Percentiles rank a stretch among this genome's conserved stretches.
phyloP scores from a whole-genome alignment of 257 asterid species.

The Solanum gandarillasii region DNA sequence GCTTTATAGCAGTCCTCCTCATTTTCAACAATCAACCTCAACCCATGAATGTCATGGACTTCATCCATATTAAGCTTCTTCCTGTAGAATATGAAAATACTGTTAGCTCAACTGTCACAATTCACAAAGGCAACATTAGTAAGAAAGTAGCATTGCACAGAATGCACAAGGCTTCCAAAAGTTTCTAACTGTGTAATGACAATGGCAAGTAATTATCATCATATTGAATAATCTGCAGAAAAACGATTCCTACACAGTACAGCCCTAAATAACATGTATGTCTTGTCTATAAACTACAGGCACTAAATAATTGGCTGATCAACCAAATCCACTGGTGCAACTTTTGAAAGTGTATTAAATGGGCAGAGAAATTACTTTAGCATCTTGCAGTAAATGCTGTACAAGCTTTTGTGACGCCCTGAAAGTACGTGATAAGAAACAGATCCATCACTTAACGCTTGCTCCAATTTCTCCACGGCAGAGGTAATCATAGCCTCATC shows the following conservation, averaged over 20 bases:
- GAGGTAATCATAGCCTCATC: conserved; percentile 61
- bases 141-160: neutral
- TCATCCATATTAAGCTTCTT: conserved; percentile 84
- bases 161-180: neutral
- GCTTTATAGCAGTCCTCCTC: conserved; percentile 92
- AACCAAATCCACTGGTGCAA: neutral
- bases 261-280: neutral
- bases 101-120: neutral
- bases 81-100: conserved; percentile 28
- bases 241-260: neutral
- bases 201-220: neutral
- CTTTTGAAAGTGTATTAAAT: neutral
- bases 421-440: conserved; percentile 49
- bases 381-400: conserved; percentile 86
- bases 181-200: neutral
- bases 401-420: conserved; percentile 90
- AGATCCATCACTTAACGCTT: conserved; percentile 44
- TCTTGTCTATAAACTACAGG: neutral
- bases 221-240: neutral
- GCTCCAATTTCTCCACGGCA: conserved; percentile 65
- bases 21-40: conserved; percentile 77
- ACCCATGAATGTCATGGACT: conserved; percentile 85
- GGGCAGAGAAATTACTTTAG: conserved; percentile 39
- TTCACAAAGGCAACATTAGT: neutral
- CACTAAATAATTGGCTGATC: neutral